These are phyloP conservation scores for Veloporphyrellus conicus DNA, from an alignment of 1,284 basidiomycete genomes.

Conservation along the genomic window DNA sequence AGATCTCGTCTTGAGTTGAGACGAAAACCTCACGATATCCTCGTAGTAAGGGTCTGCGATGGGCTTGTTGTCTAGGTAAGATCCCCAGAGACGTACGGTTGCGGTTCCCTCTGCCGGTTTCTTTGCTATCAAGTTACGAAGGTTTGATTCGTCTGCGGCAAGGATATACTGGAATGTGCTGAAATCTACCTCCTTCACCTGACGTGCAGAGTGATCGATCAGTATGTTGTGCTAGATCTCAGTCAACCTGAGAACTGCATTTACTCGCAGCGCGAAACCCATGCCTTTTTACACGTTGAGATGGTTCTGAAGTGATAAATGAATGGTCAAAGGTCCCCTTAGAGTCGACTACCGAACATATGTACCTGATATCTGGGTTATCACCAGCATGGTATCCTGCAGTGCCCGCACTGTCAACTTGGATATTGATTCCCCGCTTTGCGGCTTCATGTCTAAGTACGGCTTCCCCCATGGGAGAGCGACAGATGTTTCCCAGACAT, in stretches of 20 bases:
- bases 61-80: slow-evolving; percentile 58
- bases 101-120: slow-evolving; percentile 54
- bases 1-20: neutral
- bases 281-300: slow-evolving; percentile 60
- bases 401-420: slow-evolving; percentile 71
- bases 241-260: slow-evolving; percentile 2
- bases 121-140: slow-evolving; percentile 52
- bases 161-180: slow-evolving; percentile 65
- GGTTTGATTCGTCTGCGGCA: slow-evolving; percentile 64
- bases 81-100: slow-evolving; percentile 67
- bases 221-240: slow-evolving; percentile 51
- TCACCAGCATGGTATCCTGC: slow-evolving; percentile 69
- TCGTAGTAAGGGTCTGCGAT: slow-evolving; percentile 77
- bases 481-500: slow-evolving; percentile 75
- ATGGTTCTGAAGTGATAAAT: slow-evolving; percentile 44
- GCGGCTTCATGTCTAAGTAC: slow-evolving; percentile 55
- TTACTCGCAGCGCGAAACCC: neutral
- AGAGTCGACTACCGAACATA: slow-evolving; percentile 2
- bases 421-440: slow-evolving; percentile 58
- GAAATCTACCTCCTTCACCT: slow-evolving; percentile 58
- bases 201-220: slow-evolving; percentile 57
- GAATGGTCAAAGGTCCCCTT: neutral
- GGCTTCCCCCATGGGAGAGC: slow-evolving; percentile 78
- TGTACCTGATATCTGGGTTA: slow-evolving; percentile 67
- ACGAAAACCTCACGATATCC: slow-evolving; percentile 44